Evolutionary conservation across 345 rosid species (phyloP), one percentile per base, ranked within the genome.

Genomic region (Euphorbia peplus): DNA sequence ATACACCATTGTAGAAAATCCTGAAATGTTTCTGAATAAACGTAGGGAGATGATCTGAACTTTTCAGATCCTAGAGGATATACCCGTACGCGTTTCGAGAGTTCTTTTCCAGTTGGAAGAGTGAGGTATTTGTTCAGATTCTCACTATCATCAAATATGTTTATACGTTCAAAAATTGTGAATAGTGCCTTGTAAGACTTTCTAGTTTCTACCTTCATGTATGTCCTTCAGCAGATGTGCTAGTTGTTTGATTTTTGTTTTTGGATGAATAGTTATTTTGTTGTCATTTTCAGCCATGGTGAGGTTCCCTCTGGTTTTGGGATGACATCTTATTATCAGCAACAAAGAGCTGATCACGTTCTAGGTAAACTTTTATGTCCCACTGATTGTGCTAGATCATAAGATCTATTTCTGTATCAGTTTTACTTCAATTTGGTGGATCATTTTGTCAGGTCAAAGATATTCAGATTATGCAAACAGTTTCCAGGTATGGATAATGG

Each of bases 51-150:
- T 56, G 66, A 69, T 53, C 37, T 48, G 12, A 50, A 57, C 16
- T 52, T 55, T 50, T 37, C 60, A 63, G 70, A 75, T 63, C 69
- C 52, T 50, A 69, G 78, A 75, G 70, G 37, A 30, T 41, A 64
- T 30, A 30, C 25, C 15, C 70, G 47, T 50, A 4, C 50, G 21
- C 47, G 67, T 7, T 0, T 42, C n/a, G 78, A 70, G 19, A 70
- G 29, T 48, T 59, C 70, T 35, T 75, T 48, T 75, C 47, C 74
- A 13, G 60, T 57, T 75, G 67, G 65, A 58, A 51, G 70, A 35
- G 70, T 37, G 21, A 69, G 70, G 78, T 75, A 63, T 16, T 1
- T 57, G 57, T 59, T 13, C 24, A 15, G 35, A 48, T 47, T 29
- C 24, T 4, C 42, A 24, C 60, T 57, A 61, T 63, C 56, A 16